Evolutionary conservation across 192 early-diverging fungal species (phyloP).

Genomic region (Cetraspora pellucida): DNA sequence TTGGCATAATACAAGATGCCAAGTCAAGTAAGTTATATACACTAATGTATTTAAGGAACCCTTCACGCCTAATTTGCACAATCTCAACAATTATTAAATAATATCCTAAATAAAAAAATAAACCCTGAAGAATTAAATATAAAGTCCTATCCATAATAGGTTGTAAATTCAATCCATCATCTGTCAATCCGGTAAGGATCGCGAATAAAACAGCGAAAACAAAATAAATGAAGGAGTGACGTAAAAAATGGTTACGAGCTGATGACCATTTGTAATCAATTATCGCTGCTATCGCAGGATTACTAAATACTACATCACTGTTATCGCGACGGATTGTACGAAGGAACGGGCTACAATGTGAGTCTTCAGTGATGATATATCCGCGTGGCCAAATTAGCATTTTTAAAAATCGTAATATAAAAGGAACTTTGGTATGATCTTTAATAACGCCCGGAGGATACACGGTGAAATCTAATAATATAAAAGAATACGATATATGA

Average conservation of each 20-base stretch:
- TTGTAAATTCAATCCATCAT: background rate
- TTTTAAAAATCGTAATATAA: background rate
- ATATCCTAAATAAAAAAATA: conserved; percentile 4
- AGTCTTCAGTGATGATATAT: background rate
- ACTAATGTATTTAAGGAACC: background rate
- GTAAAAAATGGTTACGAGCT: background rate
- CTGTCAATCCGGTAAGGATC: background rate
- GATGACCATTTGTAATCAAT: conserved; percentile 12
- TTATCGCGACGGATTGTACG: background rate
- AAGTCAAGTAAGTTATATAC: conserved; percentile 8
- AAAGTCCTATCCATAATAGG: too few relatives aligned
- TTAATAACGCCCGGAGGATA: conserved; percentile 4
- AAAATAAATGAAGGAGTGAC: background rate
- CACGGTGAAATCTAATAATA: conserved; percentile 16
- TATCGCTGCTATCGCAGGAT: conserved; percentile 13
- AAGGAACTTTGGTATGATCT: background rate
- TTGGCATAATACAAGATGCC: background rate
- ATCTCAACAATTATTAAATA: conserved; percentile 6
- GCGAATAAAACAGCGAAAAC: background rate
- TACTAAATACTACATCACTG: background rate
- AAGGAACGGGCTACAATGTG: background rate
- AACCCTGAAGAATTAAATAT: background rate
- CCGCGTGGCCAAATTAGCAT: conserved; percentile 1
- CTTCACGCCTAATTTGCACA: background rate
- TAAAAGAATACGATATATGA: background rate